A percentile compares a stretch with the other conserved stretches of the same genome.
phyloP scores from a whole-genome alignment of 345 rosid species.

The Eucalyptus curtisii region DNA sequence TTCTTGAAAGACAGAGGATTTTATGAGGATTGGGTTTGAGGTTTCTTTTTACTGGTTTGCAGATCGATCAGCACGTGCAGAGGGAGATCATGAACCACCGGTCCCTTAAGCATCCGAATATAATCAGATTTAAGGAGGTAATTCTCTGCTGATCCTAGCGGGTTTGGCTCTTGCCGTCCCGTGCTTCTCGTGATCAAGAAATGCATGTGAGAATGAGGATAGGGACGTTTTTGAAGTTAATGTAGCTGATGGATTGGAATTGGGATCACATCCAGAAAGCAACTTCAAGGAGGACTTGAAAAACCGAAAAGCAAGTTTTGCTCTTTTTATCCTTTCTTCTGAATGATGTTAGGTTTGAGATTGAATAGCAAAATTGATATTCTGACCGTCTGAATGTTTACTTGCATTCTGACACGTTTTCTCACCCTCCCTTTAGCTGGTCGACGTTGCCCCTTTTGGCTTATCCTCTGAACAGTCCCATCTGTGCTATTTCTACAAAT shows the following conservation, averaged over 20 bases:
- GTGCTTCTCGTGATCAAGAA: not conserved
- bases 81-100: conserved; percentile 97
- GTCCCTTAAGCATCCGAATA: conserved; percentile 80
- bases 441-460: not conserved
- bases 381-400: not conserved
- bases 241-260: not conserved
- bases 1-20: not conserved
- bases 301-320: not conserved
- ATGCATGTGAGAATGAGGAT: not conserved
- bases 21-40: not conserved
- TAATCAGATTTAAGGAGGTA: conserved; percentile 82
- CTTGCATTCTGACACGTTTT: not conserved
- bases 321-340: not conserved
- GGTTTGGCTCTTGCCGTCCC: not conserved
- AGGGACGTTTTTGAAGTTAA: not conserved
- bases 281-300: not conserved
- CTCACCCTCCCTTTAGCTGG: not conserved
- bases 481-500: not conserved
- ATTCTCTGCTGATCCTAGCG: not conserved
- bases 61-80: conserved; percentile 94
- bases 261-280: not conserved
- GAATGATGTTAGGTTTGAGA: not conserved
- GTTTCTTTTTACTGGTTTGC: not conserved
- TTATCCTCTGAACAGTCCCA: not conserved
- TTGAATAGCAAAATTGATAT: not conserved